A percentile compares a stretch with the other conserved stretches of the same genome.
phyloP scores from a whole-genome alignment of 1,284 basidiomycete genomes.

The Leccinum proximum region DNA sequence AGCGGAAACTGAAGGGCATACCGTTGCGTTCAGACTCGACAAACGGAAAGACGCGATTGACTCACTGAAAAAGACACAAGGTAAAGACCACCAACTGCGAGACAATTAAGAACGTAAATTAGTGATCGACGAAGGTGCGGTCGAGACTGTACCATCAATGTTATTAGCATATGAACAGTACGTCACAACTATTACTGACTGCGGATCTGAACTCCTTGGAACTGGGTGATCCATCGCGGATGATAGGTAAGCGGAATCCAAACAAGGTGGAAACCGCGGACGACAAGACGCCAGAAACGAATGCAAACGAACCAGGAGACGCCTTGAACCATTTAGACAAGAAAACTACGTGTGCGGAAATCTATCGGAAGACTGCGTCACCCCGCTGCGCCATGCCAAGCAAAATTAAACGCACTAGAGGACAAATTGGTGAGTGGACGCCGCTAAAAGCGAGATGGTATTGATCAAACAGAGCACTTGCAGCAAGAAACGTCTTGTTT shows the following conservation, averaged over 20 bases:
- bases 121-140: slow-evolving; percentile 86
- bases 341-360: slow-evolving; percentile 70
- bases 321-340: slow-evolving; percentile 62
- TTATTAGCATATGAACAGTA: slow-evolving; percentile 1
- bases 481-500: slow-evolving; percentile 65
- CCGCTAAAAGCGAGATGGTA: slow-evolving; percentile 82
- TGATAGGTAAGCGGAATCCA: slow-evolving; percentile 82
- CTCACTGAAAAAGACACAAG: slow-evolving; percentile 79
- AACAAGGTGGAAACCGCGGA: slow-evolving; percentile 85
- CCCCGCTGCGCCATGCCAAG: background rate
- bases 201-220: slow-evolving; percentile 78
- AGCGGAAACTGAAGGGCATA: slow-evolving; percentile 36
- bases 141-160: slow-evolving; percentile 60
- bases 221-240: slow-evolving; percentile 83
- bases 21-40: background rate
- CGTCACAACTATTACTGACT: slow-evolving; percentile 23
- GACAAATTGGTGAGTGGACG: slow-evolving; percentile 81
- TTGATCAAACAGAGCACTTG: slow-evolving; percentile 88
- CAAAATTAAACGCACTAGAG: slow-evolving; percentile 44
- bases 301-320: slow-evolving; percentile 62
- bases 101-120: slow-evolving; percentile 90
- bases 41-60: slow-evolving; percentile 7
- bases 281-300: slow-evolving; percentile 87
- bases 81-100: slow-evolving; percentile 91
- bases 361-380: slow-evolving; percentile 33